Evolutionary conservation across 306 rosid species (phyloP), one percentile per base, ranked within the genome.

Genomic region (Vigna radiata): DNA sequence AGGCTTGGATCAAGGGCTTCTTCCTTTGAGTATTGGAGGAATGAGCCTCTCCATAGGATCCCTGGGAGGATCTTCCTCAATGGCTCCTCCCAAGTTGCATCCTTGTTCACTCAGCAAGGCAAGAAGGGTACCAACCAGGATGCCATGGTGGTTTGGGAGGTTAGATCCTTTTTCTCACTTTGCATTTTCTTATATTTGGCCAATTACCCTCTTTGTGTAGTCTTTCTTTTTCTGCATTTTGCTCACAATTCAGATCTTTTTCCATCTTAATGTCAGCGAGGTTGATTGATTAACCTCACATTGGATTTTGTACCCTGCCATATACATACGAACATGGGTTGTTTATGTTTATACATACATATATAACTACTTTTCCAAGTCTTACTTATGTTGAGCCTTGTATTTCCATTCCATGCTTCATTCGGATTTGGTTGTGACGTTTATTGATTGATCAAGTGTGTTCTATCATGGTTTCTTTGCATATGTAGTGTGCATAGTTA

Each of bases 81-180:
- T 82, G 99, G 99, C 5, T 92, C 90, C 0, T 83, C 78, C 78
- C 87, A 89, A n/a, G 80, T 81, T 60, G 91, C 98, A 2, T 89
- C 99, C 76, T 56, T 96, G 84, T 96, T 88, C 62, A 92, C 99
- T 23, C 98, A 92, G 69, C 99, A 96, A 78, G 99, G 99, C 68
- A 96, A 88, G 83, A 96, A 96, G 80, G 99, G 99, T 16, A 85
- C 99, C 74, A 96, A 96, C 77, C 99, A 96, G 78, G 99, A 96
- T 75, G 99, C 99, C 79, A 96, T 96, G 99, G n/a, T 96, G 79
- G 94, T 96, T 81, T 96, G 99, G 99, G 98, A 96, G 99, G 99
- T 95, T 73, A 78, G 86, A 77, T 83, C 73, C 46, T 49, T 36
- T 72, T 69, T 47, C 56, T 46, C 68, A 7, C 59, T 63, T 37